These are phyloP conservation scores for Alternaria burnsii DNA, from an alignment of 2,329 filamentous ascomycete species.

Conservation along the genomic window DNA sequence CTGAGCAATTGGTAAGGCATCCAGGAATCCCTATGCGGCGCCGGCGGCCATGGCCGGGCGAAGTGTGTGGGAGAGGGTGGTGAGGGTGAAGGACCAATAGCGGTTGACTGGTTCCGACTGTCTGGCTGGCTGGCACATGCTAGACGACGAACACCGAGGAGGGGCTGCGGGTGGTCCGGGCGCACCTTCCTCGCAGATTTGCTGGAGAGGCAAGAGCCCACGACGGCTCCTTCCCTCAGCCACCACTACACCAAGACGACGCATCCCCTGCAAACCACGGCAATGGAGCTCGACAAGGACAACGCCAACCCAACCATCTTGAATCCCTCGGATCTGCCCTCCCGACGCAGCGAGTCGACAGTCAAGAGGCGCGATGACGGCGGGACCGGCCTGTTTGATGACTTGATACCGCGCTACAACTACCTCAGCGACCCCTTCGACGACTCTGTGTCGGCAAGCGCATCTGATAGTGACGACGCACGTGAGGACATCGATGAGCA, in stretches of 20 bases:
- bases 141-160: slow-evolving; percentile 8
- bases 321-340: slow-evolving; percentile 86
- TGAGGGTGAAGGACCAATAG: slow-evolving; percentile 13
- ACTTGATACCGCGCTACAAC: slow-evolving; percentile 59
- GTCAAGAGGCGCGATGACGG: slow-evolving; percentile 56
- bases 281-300: slow-evolving; percentile 59
- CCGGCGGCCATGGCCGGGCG: neutral
- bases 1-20: slow-evolving; percentile 24
- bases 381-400: slow-evolving; percentile 63
- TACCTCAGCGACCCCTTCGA: slow-evolving; percentile 61
- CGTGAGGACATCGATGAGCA: slow-evolving; percentile 93
- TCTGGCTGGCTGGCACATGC: slow-evolving; percentile 12
- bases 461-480: slow-evolving; percentile 65
- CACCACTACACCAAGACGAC: neutral
- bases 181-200: slow-evolving; percentile 10
- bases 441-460: slow-evolving; percentile 46
- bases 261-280: slow-evolving; percentile 5
- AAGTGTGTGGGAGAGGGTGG: neutral
- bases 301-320: slow-evolving; percentile 96
- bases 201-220: slow-evolving; percentile 17
- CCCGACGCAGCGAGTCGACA: slow-evolving; percentile 65
- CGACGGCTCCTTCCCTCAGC: slow-evolving; percentile 17
- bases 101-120: slow-evolving; percentile 13
- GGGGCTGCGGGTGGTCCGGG: slow-evolving; percentile 6
- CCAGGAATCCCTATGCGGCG: neutral